Percentiles rank a stretch among this genome's conserved stretches.
These are phyloP conservation scores for Russula olivacea DNA, from an alignment of 768 basidiomycete species.

Conservation along the genomic window DNA sequence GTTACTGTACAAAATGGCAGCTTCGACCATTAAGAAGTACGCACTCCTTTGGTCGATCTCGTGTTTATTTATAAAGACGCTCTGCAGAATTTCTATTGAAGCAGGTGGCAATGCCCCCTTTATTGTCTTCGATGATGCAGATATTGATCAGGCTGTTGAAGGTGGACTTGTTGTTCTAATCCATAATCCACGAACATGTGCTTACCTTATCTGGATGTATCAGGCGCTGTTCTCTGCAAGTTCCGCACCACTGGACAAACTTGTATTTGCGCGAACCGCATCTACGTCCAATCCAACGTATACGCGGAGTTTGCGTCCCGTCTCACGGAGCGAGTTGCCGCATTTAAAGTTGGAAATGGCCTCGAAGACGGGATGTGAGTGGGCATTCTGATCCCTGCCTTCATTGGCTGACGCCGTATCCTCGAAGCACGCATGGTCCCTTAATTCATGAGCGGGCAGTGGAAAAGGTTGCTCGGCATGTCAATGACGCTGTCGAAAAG, in stretches of 20 bases:
- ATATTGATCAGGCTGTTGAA: slow-evolving; percentile 86
- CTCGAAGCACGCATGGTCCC: slow-evolving; percentile 81
- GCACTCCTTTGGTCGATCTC: slow-evolving; percentile 23
- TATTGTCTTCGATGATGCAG: slow-evolving; percentile 95
- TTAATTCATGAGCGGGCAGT: slow-evolving; percentile 84
- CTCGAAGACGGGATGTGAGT: slow-evolving; percentile 70
- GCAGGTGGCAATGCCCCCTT: slow-evolving; percentile 95
- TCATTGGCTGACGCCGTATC: not conserved
- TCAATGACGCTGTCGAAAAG: slow-evolving; percentile 77
- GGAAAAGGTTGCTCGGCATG: slow-evolving; percentile 79
- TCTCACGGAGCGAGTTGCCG: slow-evolving; percentile 74
- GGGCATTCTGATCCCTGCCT: not conserved
- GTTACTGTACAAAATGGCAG: slow-evolving; percentile 61
- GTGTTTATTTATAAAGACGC: not conserved
- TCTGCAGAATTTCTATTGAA: slow-evolving; percentile 60
- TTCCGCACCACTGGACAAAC: slow-evolving; percentile 82
- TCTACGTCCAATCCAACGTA: slow-evolving; percentile 85
- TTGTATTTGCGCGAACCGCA: slow-evolving; percentile 83
- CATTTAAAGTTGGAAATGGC: slow-evolving; percentile 86
- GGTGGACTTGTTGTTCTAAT: slow-evolving; percentile 38
- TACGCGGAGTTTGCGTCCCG: slow-evolving; percentile 90
- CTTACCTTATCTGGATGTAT: not conserved
- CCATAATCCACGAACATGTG: slow-evolving; percentile 17
- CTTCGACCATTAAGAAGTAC: slow-evolving; percentile 79
- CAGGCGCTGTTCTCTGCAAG: slow-evolving; percentile 70